A percentile compares a stretch with the other conserved stretches of the same genome.
These are phyloP conservation scores for Warburgia ugandensis DNA, from an alignment of 164 flowering plant species.

Conservation along the genomic window DNA sequence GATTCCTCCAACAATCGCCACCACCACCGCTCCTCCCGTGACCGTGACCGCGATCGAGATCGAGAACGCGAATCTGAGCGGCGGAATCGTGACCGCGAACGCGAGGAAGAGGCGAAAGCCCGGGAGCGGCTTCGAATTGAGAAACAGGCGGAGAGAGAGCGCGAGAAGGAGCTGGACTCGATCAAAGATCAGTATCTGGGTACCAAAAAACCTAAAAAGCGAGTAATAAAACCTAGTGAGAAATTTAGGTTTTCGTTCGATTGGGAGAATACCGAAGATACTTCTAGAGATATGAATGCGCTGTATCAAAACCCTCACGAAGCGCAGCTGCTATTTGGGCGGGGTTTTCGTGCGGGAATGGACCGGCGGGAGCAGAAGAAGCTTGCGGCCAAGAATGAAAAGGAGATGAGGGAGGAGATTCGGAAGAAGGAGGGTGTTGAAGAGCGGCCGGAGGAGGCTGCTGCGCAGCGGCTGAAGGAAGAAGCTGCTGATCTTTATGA, in stretches of 20 bases:
- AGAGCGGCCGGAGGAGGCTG: conserved; percentile 75
- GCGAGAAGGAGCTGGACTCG: conserved; percentile 40
- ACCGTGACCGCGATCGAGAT: conserved; percentile 46
- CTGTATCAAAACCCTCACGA: conserved; percentile 93
- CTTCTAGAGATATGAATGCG: conserved; percentile 75
- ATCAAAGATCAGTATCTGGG: conserved; percentile 95
- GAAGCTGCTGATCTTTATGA: conserved; percentile 67
- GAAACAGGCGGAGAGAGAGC: conserved; percentile 15
- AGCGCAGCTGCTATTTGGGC: conserved; percentile 77
- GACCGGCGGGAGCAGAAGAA: conserved; percentile 93
- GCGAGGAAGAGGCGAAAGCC: conserved; percentile 46
- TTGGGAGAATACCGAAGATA: conserved; percentile 96
- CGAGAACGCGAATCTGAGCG: conserved; percentile 14
- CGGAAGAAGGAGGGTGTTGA: conserved; percentile 69
- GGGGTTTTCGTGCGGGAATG: conserved; percentile 92
- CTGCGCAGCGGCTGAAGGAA: conserved; percentile 52
- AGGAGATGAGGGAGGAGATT: conserved; percentile 62
- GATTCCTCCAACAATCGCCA: too few species aligned
- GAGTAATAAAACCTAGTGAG: conserved; percentile 88
- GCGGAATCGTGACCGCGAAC: too few species aligned
- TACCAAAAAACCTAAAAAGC: conserved; percentile 83
- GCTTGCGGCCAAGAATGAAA: conserved; percentile 79
- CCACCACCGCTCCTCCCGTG: conserved; percentile 30
- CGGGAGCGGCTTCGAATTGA: conserved; percentile 37
- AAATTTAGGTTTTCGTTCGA: conserved; percentile 90